Evolutionary conservation across 164 flowering plant genomes (phyloP), one percentile per base, ranked within the genome.

Genomic region (Vitis amurensis): DNA sequence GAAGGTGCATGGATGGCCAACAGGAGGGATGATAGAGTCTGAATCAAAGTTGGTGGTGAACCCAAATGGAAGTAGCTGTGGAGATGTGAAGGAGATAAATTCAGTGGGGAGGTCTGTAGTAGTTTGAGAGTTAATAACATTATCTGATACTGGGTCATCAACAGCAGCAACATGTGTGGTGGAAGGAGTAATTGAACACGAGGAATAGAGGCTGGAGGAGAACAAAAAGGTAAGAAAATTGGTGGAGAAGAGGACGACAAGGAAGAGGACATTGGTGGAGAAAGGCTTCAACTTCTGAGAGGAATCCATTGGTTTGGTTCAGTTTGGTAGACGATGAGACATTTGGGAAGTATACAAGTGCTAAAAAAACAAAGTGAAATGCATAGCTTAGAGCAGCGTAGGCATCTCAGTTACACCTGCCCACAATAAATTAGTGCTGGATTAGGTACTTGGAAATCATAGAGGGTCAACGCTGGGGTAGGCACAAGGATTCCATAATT

Each of bases 151-250:
- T 23, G 49, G 1, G 44, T 44, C 57, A 3, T 60, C 47, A 27
- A 11, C 59, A 51, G 55, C 12, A 1, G 62, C 27, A 58, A 2
- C 10, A 7, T 17, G 9, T 9, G 11, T 57, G 51, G 67, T 44
- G 17, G 59, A 1, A 5, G 72, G 67, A 16, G 29, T 19, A 63
- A 61, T 50, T 11, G 47, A 64, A 57, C 71, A 67, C 2, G 75
- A 61, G 55, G 73, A 66, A 64, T 78, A 66, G 55, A 77, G 73
- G 60, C 79, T 73, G 67, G 77, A 68, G 61, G 78, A 81, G 37
- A 84, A 71, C 71, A 77, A 78, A 14, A 81, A 61, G 59, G 88
- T 84, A 70, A 84, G 73, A 30, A 87, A 79, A 76, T 83, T 87
- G 64, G 88, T 70, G 11, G 83, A 71, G 2, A 83, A 1, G 10